These are phyloP conservation scores for Starmerella stellata DNA, from an alignment of 805 yeast genomes.

Conservation along the genomic window DNA sequence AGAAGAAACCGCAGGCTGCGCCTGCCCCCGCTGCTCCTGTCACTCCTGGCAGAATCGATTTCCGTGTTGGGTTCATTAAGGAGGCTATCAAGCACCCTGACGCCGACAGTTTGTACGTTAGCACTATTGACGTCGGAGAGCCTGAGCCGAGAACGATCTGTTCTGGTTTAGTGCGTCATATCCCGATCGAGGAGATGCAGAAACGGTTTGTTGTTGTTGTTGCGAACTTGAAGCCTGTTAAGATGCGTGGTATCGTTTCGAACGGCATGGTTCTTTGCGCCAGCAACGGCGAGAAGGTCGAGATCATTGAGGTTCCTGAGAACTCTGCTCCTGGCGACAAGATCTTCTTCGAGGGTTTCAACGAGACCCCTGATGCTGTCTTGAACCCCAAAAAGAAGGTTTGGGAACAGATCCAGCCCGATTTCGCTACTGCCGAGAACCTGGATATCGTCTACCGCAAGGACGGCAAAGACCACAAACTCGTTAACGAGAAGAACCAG, in stretches of 20 bases:
- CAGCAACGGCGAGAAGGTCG: slow-evolving; percentile 44
- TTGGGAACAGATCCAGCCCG: slow-evolving; percentile 90
- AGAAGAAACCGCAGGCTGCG: slow-evolving; percentile 30
- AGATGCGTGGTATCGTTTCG: slow-evolving; percentile 94
- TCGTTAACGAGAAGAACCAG: slow-evolving; percentile 68
- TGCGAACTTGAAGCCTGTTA: slow-evolving; percentile 93
- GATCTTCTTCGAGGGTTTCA: slow-evolving; percentile 80
- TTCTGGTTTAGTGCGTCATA: slow-evolving; percentile 82
- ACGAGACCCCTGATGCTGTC: slow-evolving; percentile 76
- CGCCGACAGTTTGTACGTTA: slow-evolving; percentile 90
- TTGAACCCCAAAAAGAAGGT: slow-evolving; percentile 96
- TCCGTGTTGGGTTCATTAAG: slow-evolving; percentile 91
- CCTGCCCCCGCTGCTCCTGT: slow-evolving; percentile 28
- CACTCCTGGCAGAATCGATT: slow-evolving; percentile 65
- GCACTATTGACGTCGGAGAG: slow-evolving; percentile 93
- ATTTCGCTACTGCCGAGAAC: slow-evolving; percentile 60
- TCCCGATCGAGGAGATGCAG: slow-evolving; percentile 89
- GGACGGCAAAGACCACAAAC: slow-evolving; percentile 50
- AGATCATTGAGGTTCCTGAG: slow-evolving; percentile 85
- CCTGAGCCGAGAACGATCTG: slow-evolving; percentile 96
- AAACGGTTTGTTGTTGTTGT: slow-evolving; percentile 75
- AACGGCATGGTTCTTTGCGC: slow-evolving; percentile 96
- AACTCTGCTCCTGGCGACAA: slow-evolving; percentile 92
- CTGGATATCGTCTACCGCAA: slow-evolving; percentile 65
- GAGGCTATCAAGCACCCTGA: slow-evolving; percentile 95